These are phyloP conservation scores for Coelastrella sp. DNA, from an alignment of 139 green algal genomes.

Conservation along the genomic window DNA sequence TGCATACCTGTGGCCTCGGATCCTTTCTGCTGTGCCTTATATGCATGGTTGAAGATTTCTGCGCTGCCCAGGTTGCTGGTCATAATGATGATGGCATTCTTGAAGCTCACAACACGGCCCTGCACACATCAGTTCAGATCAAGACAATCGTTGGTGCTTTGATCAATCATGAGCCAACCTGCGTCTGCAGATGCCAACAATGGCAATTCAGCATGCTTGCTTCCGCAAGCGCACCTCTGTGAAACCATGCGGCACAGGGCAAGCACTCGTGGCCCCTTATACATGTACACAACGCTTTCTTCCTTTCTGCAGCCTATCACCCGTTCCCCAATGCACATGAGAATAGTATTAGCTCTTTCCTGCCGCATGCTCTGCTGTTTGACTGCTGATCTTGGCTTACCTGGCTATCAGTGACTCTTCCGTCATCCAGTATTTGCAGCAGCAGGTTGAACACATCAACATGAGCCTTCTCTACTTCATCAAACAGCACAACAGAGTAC, in stretches of 20 bases:
- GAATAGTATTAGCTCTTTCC: too few species aligned
- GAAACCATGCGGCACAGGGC: too few species aligned
- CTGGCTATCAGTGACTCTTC: constrained; percentile 79
- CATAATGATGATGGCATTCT: constrained; percentile 96
- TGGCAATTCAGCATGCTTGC: too few species aligned
- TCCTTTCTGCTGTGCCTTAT: constrained; percentile 6
- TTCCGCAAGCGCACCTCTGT: too few species aligned
- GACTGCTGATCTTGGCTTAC: neutral
- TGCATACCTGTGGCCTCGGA: neutral
- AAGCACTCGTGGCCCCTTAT: too few species aligned
- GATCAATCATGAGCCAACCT: too few species aligned
- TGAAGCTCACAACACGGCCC: constrained; percentile 93
- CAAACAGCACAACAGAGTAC: constrained; percentile 92
- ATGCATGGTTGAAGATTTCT: constrained; percentile 58
- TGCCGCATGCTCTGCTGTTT: neutral
- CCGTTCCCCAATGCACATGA: too few species aligned
- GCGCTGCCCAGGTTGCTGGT: constrained; percentile 93
- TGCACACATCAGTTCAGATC: too few species aligned
- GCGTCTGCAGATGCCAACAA: too few species aligned
- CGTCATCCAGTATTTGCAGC: constrained; percentile 96
- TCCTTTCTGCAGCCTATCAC: too few species aligned
- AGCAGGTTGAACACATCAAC: constrained; percentile 99
- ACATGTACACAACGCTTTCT: too few species aligned
- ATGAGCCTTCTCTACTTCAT: constrained; percentile 99
- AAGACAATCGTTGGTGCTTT: too few species aligned